Percentiles rank a stretch among this genome's conserved stretches.
Evolutionary conservation across 306 rosid genomes (phyloP).

Genomic region (Glycine soja): DNA sequence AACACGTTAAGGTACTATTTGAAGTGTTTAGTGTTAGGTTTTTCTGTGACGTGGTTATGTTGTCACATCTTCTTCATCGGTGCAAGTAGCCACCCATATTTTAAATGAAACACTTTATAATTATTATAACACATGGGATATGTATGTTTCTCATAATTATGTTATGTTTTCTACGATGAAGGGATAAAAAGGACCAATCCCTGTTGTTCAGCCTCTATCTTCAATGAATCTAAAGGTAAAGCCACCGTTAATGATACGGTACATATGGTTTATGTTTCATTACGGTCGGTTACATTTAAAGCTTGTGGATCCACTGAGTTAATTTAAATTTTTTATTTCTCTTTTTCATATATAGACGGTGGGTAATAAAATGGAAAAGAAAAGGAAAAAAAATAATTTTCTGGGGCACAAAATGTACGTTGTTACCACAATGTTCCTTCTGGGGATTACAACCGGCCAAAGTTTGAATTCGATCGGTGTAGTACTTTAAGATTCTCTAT

Average conservation of each 20-base stretch:
- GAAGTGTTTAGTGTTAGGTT: conserved; percentile 21
- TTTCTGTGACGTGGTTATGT: conserved; percentile 49
- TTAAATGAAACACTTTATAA: not conserved
- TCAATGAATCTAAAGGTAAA: conserved; percentile 49
- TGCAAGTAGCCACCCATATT: not conserved
- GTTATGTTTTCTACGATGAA: not conserved
- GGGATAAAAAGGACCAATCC: not conserved
- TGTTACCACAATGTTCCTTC: conserved; percentile 44
- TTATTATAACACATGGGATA: conserved; percentile 30
- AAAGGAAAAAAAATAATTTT: too few species aligned
- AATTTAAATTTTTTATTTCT: not conserved
- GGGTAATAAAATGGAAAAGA: not conserved
- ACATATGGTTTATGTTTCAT: conserved; percentile 22
- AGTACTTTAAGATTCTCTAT: conserved; percentile 7
- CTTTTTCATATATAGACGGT: not conserved
- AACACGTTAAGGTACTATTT: conserved; percentile 45
- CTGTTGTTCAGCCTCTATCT: not conserved
- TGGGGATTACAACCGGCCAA: conserved; percentile 36
- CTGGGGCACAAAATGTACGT: conserved; percentile 33
- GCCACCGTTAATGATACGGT: conserved; percentile 45
- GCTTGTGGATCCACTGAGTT: conserved; percentile 24
- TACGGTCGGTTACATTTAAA: conserved; percentile 46
- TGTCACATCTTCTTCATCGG: conserved; percentile 55
- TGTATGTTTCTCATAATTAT: conserved; percentile 35
- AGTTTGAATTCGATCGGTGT: conserved; percentile 6